Evolutionary conservation across 352 stramenopile genomes (phyloP).

Genomic region (Phytopythium helicoides): DNA sequence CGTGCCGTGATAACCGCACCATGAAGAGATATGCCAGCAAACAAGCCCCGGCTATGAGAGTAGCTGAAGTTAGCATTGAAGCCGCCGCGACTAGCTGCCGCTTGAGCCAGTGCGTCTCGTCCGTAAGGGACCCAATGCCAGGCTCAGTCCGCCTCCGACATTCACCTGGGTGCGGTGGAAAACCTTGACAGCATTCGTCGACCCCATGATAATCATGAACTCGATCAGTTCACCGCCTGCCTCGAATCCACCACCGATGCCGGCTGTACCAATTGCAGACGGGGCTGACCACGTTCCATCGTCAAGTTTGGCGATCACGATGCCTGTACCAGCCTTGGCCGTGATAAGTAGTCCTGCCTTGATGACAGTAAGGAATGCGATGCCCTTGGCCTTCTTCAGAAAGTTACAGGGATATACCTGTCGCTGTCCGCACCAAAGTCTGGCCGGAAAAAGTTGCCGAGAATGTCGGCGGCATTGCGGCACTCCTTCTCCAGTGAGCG

Average conservation of each 20-base stretch:
- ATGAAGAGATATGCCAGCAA: constrained; percentile 91
- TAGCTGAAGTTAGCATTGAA: constrained; percentile 94
- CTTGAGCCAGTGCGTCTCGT: constrained; percentile 79
- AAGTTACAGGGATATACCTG: constrained; percentile 71
- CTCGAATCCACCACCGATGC: constrained; percentile 85
- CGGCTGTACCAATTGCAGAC: constrained; percentile 91
- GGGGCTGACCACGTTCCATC: constrained; percentile 90
- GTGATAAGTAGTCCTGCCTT: constrained; percentile 84
- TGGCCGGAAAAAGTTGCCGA: constrained; percentile 79
- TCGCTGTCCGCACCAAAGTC: constrained; percentile 70
- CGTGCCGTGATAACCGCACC: constrained; percentile 90
- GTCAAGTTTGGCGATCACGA: constrained; percentile 90
- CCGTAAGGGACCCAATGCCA: constrained; percentile 91
- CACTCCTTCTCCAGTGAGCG: constrained; percentile 77
- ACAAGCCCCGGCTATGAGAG: constrained; percentile 90
- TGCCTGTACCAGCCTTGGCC: constrained; percentile 75
- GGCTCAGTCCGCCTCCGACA: constrained; percentile 89
- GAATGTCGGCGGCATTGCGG: constrained; percentile 68
- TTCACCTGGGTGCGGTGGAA: constrained; percentile 90
- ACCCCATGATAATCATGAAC: constrained; percentile 95
- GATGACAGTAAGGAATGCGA: constrained; percentile 85
- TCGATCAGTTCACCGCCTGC: constrained; percentile 92
- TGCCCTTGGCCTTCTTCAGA: constrained; percentile 74
- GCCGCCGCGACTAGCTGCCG: constrained; percentile 60
- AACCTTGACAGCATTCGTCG: constrained; percentile 88